Conservation (phyloP, 2,329 filamentous ascomycete genomes). For the Periconia sp. region DNA sequence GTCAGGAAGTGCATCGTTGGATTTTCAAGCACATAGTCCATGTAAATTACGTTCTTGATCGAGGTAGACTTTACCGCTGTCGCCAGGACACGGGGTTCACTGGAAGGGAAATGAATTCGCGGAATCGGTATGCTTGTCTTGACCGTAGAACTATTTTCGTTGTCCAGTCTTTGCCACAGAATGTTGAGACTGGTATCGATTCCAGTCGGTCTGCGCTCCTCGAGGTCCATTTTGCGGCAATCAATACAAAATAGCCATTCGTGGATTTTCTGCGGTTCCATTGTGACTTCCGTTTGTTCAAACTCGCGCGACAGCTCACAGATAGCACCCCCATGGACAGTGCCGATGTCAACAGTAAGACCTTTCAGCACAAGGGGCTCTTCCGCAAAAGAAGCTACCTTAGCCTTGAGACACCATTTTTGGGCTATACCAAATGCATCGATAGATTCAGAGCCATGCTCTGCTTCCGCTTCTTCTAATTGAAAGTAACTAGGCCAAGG, state of each 20-base stretch:
- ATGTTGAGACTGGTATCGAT: conserved; percentile 76
- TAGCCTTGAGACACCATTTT: conserved; percentile 75
- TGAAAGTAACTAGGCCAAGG: conserved; percentile 89
- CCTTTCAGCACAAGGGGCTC: conserved; percentile 65
- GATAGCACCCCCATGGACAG: conserved; percentile 62
- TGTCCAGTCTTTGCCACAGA: conserved; percentile 67
- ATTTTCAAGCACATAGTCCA: conserved; percentile 81
- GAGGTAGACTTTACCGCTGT: conserved; percentile 42
- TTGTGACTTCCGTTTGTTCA: conserved; percentile 33
- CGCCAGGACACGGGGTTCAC: conserved; percentile 81
- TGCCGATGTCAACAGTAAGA: conserved; percentile 63
- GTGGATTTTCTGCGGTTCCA: conserved; percentile 68
- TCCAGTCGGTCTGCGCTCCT: conserved; percentile 75
- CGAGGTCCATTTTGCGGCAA: conserved; percentile 74
- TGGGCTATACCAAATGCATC: conserved; percentile 69
- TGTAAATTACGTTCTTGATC: conserved; percentile 31
- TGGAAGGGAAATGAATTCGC: conserved; percentile 75
- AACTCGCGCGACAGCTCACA: conserved; percentile 50
- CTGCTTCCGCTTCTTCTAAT: conserved; percentile 48
- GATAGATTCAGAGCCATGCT: conserved; percentile 34
- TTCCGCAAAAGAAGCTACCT: conserved; percentile 72
- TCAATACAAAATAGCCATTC: conserved; percentile 73
- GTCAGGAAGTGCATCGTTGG: conserved; percentile 92
- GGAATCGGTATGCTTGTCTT: conserved; percentile 72
- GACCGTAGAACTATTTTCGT: conserved; percentile 30